Percentiles rank a stretch among this genome's conserved stretches.
Evolutionary conservation across 169 alveolate genomes (phyloP).

Genomic region (Besnoitia besnoiti): DNA sequence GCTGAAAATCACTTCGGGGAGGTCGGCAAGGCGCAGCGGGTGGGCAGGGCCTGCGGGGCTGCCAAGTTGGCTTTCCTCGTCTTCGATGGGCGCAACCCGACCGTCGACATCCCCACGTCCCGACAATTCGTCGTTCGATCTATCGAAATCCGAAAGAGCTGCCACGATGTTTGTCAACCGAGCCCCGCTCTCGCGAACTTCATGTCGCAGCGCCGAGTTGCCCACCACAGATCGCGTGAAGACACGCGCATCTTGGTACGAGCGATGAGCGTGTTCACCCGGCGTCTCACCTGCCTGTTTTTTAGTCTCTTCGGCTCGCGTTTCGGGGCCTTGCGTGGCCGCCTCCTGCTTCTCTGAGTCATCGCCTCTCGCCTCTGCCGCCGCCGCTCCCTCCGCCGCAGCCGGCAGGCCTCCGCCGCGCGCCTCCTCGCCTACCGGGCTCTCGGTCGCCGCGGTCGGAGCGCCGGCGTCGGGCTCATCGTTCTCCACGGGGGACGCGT

Average conservation of each 20-base stretch:
- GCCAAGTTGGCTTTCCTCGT: neutral
- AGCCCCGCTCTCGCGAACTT: neutral
- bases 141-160: neutral
- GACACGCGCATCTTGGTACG: too few relatives aligned
- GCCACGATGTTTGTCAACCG: neutral
- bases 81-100: too few relatives aligned
- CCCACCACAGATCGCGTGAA: slow-evolving; percentile 1
- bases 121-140: too few relatives aligned
- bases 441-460: neutral
- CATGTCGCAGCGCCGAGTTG: neutral
- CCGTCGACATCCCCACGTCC: too few relatives aligned
- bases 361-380: neutral
- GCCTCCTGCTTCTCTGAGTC: neutral
- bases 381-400: neutral
- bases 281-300: neutral
- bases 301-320: neutral
- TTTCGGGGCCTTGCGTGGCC: neutral
- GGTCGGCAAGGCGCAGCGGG: neutral
- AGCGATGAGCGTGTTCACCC: neutral
- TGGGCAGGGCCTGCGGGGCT: neutral
- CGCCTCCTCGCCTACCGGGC: neutral
- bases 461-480: neutral
- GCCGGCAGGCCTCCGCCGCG: neutral
- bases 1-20: neutral
- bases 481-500: too few relatives aligned